phyloP scores from a whole-genome alignment of 208 protist genomes.

The Endotrypanum monterogeii region DNA sequence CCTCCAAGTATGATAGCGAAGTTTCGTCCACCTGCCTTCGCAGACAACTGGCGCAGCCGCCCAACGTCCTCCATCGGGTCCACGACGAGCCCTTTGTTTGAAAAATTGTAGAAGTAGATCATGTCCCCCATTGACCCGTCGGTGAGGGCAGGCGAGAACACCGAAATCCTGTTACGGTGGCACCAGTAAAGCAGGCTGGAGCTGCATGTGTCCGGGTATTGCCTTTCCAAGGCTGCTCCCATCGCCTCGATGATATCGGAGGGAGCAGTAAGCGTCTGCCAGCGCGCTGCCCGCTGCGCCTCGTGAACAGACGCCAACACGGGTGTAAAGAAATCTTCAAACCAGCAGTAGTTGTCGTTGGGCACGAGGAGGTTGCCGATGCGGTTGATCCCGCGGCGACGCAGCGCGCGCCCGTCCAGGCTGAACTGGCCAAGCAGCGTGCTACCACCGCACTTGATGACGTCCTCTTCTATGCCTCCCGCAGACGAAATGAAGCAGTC shows the following conservation, averaged over 20 bases:
- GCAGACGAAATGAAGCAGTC: conserved; percentile 98
- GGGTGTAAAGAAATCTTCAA: conserved; percentile 99
- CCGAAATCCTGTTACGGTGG: conserved; percentile 97
- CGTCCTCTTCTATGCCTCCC: conserved; percentile 99
- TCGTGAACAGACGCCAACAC: conserved; percentile 94
- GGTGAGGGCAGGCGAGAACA: conserved; percentile 99
- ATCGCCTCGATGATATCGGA: conserved; percentile 97
- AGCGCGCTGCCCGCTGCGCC: conserved; percentile 83
- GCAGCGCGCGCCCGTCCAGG: conserved; percentile 91
- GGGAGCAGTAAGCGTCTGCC: conserved; percentile 87
- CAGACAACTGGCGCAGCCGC: conserved; percentile 43
- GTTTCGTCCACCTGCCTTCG: conserved; percentile 26
- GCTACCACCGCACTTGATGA: conserved; percentile 99
- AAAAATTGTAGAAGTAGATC: conserved; percentile 99
- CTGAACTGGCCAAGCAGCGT: conserved; percentile 96
- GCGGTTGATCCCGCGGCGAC: conserved; percentile 95
- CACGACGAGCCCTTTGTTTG: conserved; percentile 95
- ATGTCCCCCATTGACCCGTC: conserved; percentile 99
- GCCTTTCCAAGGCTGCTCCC: conserved; percentile 87
- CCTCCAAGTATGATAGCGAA: conserved; percentile 79
- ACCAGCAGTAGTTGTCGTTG: conserved; percentile 99
- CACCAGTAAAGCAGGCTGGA: conserved; percentile 99
- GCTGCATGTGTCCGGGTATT: conserved; percentile 89
- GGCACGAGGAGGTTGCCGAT: conserved; percentile 99
- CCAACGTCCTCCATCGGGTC: conserved; percentile 94